Conservation (phyloP, 164 flowering plant genomes). For the Annona squamosa region DNA sequence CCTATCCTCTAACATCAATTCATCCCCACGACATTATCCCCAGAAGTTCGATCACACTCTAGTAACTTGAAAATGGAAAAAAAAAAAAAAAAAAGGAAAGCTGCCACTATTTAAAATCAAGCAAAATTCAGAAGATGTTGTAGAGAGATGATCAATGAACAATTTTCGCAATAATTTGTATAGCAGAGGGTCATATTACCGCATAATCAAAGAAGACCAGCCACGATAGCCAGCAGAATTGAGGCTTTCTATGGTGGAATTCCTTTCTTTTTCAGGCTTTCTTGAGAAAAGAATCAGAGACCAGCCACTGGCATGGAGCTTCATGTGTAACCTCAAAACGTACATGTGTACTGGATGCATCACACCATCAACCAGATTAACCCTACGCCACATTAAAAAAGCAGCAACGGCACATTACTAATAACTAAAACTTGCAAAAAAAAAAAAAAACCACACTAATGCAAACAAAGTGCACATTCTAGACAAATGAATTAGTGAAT, state of each 20-base stretch:
- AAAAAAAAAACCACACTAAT: not conserved
- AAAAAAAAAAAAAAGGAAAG: no score
- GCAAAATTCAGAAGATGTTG: not conserved
- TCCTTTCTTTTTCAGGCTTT: conserved; percentile 33
- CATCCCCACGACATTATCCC: no score
- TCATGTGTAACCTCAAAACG: conserved; percentile 24
- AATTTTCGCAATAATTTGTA: not conserved
- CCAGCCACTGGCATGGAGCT: conserved; percentile 48
- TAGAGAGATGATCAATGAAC: not conserved
- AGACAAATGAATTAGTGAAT: no score
- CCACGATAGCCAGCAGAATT: conserved; percentile 39
- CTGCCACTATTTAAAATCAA: no score
- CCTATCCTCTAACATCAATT: no score
- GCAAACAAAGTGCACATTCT: not conserved
- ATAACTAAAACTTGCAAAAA: no score
- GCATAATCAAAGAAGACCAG: conserved; percentile 60
- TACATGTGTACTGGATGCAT: conserved; percentile 16
- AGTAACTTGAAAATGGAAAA: no score
- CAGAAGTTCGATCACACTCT: no score
- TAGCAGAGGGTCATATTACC: conserved; percentile 27
- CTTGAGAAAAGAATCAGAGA: conserved; percentile 41
- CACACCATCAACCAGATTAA: conserved; percentile 21
- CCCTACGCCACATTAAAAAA: not conserved
- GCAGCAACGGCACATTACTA: no score
- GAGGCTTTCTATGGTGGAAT: conserved; percentile 32